These are phyloP conservation scores for Didymella glomerata DNA, from an alignment of 2,329 filamentous ascomycete genomes.

Conservation along the genomic window DNA sequence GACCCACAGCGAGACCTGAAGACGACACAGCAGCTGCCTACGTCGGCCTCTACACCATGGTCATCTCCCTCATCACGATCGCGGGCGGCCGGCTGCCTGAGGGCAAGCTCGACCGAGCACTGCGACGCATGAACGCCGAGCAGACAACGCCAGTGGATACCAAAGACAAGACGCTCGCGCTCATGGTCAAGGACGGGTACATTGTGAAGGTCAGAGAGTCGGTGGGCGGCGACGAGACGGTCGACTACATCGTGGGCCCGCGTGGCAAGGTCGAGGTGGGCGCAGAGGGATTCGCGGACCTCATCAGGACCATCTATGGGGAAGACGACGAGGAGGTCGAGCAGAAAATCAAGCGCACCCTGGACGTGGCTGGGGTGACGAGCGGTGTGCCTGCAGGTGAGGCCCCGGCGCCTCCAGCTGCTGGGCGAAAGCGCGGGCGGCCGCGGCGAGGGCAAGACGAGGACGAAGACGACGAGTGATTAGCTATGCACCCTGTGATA, in stretches of 20 bases:
- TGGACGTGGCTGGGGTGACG: slow-evolving; percentile 38
- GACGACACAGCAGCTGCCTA: slow-evolving; percentile 78
- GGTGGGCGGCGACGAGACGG: slow-evolving; percentile 71
- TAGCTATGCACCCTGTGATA: not conserved
- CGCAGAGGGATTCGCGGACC: slow-evolving; percentile 73
- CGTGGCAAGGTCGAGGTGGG: slow-evolving; percentile 87
- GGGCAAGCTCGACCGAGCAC: slow-evolving; percentile 77
- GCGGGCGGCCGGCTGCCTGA: slow-evolving; percentile 77
- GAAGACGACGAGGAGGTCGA: slow-evolving; percentile 42
- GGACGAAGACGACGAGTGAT: slow-evolving; percentile 6
- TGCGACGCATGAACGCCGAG: slow-evolving; percentile 78
- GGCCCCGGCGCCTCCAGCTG: not conserved
- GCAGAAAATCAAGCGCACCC: slow-evolving; percentile 44
- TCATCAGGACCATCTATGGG: slow-evolving; percentile 67
- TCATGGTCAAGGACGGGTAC: slow-evolving; percentile 84
- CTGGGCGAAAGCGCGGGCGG: slow-evolving; percentile 23
- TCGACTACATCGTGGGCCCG: slow-evolving; percentile 85
- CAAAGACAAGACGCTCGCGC: slow-evolving; percentile 77
- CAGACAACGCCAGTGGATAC: slow-evolving; percentile 75
- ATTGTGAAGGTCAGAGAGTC: slow-evolving; percentile 76
- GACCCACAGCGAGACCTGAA: slow-evolving; percentile 58
- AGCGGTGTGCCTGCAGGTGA: slow-evolving; percentile 12
- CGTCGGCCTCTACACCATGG: slow-evolving; percentile 78
- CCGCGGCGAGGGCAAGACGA: slow-evolving; percentile 23
- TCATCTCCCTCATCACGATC: slow-evolving; percentile 80